Evolutionary conservation across 2,329 filamentous ascomycete genomes (phyloP).

Genomic region (Sporothrix schenckii): DNA sequence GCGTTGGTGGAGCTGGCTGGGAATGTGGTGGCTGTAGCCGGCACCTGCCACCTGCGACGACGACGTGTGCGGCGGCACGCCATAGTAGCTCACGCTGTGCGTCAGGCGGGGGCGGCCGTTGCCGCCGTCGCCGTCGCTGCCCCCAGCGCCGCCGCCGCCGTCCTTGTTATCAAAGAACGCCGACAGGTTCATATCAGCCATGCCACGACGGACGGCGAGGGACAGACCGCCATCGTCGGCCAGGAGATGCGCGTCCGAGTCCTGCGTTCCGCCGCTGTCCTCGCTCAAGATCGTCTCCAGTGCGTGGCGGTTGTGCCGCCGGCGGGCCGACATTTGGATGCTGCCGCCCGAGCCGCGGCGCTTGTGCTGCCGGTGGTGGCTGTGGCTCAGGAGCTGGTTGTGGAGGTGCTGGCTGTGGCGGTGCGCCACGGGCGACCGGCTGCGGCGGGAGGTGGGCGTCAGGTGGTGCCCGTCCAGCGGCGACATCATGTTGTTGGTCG

Average conservation of each 20-base stretch:
- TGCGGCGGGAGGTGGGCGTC: neutral
- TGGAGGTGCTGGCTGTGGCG: conserved; percentile 19
- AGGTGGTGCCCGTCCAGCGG: neutral
- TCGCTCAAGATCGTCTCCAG: conserved; percentile 47
- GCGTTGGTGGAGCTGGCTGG: conserved; percentile 1
- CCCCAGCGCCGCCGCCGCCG: neutral
- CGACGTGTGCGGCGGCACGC: neutral
- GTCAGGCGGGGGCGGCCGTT: neutral
- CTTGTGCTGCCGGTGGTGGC: conserved; percentile 8
- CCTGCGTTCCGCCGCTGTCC: conserved; percentile 38
- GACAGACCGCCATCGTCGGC: neutral
- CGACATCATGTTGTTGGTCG: conserved; percentile 19
- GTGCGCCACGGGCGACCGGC: conserved; percentile 28
- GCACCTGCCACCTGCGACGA: conserved; percentile 4
- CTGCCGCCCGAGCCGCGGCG: conserved; percentile 57
- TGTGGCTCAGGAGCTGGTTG: conserved; percentile 30
- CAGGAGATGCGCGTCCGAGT: conserved; percentile 41
- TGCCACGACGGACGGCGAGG: conserved; percentile 32
- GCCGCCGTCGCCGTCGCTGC: neutral
- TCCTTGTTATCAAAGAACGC: neutral
- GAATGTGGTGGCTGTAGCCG: neutral
- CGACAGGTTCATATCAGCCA: conserved; percentile 30
- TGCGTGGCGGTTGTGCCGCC: conserved; percentile 40
- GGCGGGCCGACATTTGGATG: conserved; percentile 46
- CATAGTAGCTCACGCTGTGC: conserved; percentile 7